Evolutionary conservation across 805 yeast species (phyloP).

Genomic region (Cyberlindnera mycetangii): DNA sequence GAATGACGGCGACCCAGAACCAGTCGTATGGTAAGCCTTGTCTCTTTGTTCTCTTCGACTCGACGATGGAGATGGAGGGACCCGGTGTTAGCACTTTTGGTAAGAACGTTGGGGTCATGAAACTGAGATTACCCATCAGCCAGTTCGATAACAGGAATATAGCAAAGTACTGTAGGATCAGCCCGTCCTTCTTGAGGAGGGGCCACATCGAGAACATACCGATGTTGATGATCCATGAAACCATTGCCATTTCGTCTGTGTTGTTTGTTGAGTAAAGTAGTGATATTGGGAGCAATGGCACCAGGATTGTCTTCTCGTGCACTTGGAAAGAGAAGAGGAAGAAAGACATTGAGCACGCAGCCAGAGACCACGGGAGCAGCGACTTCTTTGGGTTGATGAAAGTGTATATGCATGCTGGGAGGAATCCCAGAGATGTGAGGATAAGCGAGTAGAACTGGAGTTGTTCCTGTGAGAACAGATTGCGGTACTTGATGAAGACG

Average conservation of each 20-base stretch:
- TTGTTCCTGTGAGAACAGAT: slow-evolving; percentile 48
- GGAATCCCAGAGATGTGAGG: slow-evolving; percentile 49
- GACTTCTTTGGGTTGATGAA: slow-evolving; percentile 50
- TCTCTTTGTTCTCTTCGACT: slow-evolving; percentile 34
- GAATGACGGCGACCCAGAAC: slow-evolving; percentile 49
- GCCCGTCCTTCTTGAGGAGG: slow-evolving; percentile 68
- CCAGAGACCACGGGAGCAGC: slow-evolving; percentile 67
- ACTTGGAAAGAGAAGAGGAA: slow-evolving; percentile 92
- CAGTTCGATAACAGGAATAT: slow-evolving; percentile 67
- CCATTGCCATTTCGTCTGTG: slow-evolving; percentile 62
- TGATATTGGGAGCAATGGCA: slow-evolving; percentile 85
- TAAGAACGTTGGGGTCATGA: slow-evolving; percentile 43
- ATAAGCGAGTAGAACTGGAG: slow-evolving; percentile 57
- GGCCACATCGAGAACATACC: slow-evolving; percentile 90
- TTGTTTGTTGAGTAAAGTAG: slow-evolving; percentile 54
- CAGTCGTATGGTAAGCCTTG: slow-evolving; percentile 46
- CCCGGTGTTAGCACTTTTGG: slow-evolving; percentile 43
- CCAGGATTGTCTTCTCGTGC: slow-evolving; percentile 87
- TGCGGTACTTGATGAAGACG: slow-evolving; percentile 66
- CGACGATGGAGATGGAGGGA: slow-evolving; percentile 37
- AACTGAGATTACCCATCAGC: slow-evolving; percentile 66
- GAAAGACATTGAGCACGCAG: slow-evolving; percentile 83
- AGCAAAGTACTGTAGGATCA: slow-evolving; percentile 68
- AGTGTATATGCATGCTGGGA: slow-evolving; percentile 53
- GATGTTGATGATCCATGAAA: slow-evolving; percentile 84